phyloP scores from a whole-genome alignment of 345 rosid species.

The Sonneratia alba region DNA sequence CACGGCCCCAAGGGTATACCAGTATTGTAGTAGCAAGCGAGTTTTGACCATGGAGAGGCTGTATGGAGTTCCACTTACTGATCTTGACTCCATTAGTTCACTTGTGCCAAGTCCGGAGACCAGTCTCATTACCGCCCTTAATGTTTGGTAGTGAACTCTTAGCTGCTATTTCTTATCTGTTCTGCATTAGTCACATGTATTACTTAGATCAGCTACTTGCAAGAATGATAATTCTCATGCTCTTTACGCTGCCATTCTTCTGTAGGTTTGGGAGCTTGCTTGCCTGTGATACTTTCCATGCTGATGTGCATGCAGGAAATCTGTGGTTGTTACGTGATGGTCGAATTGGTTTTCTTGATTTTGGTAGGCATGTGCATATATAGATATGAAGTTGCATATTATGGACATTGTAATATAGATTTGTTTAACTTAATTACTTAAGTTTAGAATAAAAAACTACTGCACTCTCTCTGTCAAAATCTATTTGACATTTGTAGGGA shows the following conservation, averaged over 20 bases:
- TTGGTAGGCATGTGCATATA: conserved; percentile 37
- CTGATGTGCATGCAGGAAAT: conserved; percentile 99
- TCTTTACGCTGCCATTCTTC: background rate
- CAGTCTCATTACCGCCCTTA: conserved; percentile 89
- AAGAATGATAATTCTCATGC: background rate
- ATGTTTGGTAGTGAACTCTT: conserved; percentile 62
- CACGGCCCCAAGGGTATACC: conserved; percentile 83
- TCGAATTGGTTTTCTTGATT: conserved; percentile 95
- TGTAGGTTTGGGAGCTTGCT: conserved; percentile 89
- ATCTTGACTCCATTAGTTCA: conserved; percentile 81
- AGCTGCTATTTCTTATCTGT: background rate
- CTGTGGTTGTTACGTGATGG: conserved; percentile 92
- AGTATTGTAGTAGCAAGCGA: conserved; percentile 71
- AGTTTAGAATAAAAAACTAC: background rate
- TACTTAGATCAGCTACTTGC: background rate
- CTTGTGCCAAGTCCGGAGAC: conserved; percentile 81
- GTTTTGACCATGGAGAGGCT: conserved; percentile 96
- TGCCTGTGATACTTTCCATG: conserved; percentile 92
- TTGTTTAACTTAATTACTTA: background rate
- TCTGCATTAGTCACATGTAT: background rate
- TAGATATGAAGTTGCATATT: background rate
- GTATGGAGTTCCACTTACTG: conserved; percentile 96
- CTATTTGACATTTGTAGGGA: conserved; percentile 37
- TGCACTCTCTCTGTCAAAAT: background rate
- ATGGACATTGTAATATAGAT: too few relatives aligned